These are phyloP conservation scores for Eucalyptus curtisii DNA, from an alignment of 345 rosid species.

Conservation along the genomic window DNA sequence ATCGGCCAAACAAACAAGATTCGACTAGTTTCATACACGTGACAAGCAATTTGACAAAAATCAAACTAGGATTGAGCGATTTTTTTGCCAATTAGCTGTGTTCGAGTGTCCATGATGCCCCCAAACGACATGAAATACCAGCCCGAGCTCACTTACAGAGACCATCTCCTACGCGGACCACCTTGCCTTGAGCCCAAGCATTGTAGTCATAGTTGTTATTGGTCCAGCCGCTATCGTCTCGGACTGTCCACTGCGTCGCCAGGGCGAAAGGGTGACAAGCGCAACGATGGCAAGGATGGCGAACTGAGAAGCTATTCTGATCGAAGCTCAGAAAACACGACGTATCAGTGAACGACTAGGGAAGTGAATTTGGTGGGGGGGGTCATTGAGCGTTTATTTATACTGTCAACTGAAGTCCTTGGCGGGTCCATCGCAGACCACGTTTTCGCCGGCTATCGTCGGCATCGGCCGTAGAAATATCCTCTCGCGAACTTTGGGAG, in stretches of 20 bases:
- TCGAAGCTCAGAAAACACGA: neutral
- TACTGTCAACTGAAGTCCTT: neutral
- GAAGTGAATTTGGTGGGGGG: neutral
- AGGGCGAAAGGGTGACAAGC: neutral
- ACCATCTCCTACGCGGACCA: conserved; percentile 16
- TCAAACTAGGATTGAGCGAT: neutral
- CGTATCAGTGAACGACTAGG: neutral
- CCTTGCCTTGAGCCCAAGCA: conserved; percentile 10
- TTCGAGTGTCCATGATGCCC: neutral
- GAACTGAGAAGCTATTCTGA: neutral
- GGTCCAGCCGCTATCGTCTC: conserved; percentile 21
- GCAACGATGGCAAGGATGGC: neutral
- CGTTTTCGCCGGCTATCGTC: neutral
- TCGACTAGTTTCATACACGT: neutral
- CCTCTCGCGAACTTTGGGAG: neutral
- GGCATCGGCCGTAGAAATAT: neutral
- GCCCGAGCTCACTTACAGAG: neutral
- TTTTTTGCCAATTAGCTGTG: neutral
- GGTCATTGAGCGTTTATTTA: neutral
- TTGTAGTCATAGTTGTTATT: conserved; percentile 2
- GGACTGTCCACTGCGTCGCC: conserved; percentile 13
- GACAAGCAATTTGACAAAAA: neutral
- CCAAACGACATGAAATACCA: neutral
- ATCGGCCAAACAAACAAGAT: neutral
- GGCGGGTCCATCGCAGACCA: neutral